Conservation (phyloP, 2,329 filamentous ascomycete genomes). For the Fusarium keratoplasticum region DNA sequence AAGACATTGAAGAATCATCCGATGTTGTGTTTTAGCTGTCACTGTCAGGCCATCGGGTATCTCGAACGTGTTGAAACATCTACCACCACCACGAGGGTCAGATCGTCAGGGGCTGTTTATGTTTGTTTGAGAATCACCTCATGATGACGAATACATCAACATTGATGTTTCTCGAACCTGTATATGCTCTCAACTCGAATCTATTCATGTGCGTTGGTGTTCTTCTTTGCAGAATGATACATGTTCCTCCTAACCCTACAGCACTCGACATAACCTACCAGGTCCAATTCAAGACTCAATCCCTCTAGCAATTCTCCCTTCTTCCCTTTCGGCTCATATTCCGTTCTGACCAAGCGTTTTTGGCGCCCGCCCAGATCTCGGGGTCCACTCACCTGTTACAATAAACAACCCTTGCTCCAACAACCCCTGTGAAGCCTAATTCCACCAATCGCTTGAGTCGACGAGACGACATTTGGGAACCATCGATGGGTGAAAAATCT, state of each 20-base stretch:
- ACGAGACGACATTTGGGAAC: neutral
- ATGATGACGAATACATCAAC: neutral
- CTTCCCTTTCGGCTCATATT: neutral
- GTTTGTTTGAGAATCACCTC: neutral
- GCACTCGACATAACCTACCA: neutral
- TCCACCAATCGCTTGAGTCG: conserved; percentile 37
- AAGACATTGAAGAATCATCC: neutral
- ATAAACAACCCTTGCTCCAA: conserved; percentile 1
- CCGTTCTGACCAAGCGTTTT: neutral
- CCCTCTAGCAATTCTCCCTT: neutral
- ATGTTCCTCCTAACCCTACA: neutral
- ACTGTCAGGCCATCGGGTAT: neutral
- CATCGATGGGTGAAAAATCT: neutral
- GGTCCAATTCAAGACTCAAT: neutral
- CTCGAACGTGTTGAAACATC: neutral
- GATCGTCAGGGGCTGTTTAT: neutral
- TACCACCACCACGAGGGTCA: neutral
- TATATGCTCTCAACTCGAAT: no score
- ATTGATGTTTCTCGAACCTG: neutral
- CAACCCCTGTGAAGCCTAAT: conserved; percentile 33
- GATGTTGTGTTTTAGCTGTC: neutral
- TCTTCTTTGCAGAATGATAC: no score
- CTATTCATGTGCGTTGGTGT: no score
- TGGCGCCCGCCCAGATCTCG: conserved; percentile 17
- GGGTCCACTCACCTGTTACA: conserved; percentile 44